phyloP scores from a whole-genome alignment of 2,329 filamentous ascomycete genomes.

The Periconia sp. region DNA sequence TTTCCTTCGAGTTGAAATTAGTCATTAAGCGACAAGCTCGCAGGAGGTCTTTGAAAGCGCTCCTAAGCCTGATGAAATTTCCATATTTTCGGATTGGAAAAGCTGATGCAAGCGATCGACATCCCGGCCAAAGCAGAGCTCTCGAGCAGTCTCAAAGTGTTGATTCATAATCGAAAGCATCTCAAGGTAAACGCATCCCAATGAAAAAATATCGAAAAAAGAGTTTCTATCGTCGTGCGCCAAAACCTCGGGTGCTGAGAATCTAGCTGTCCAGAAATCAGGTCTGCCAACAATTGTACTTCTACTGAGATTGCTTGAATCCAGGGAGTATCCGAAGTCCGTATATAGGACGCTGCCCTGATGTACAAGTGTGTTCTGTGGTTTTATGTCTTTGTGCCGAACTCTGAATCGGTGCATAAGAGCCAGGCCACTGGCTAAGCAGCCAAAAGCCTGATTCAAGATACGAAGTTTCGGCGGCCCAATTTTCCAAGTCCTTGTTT shows the following conservation, averaged over 20 bases:
- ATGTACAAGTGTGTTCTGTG: constrained; percentile 22
- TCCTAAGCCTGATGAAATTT: not conserved
- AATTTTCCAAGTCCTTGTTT: no score
- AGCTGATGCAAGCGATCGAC: not conserved
- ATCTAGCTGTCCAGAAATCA: constrained; percentile 8
- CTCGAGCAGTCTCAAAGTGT: not conserved
- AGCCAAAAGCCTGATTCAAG: constrained; percentile 15
- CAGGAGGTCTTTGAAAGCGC: no score
- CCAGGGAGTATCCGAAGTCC: constrained; percentile 22
- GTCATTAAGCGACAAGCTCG: no score
- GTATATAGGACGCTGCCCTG: constrained; percentile 17
- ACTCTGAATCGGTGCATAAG: constrained; percentile 19
- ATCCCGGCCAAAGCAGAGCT: not conserved
- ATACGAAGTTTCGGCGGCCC: no score
- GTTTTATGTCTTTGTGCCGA: constrained; percentile 26
- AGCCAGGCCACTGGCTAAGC: constrained; percentile 14
- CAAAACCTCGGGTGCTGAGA: constrained; percentile 21
- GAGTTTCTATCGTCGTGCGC: constrained; percentile 14
- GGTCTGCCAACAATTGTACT: constrained; percentile 18
- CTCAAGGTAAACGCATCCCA: constrained; percentile 14
- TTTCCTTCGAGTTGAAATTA: not conserved
- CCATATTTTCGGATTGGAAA: not conserved
- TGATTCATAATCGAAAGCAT: constrained; percentile 12
- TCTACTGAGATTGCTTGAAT: constrained; percentile 4
- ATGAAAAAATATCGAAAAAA: constrained; percentile 11